Evolutionary conservation across 2,329 filamentous ascomycete species (phyloP), one percentile per base, ranked within the genome.

Genomic region (Fusarium sp.): DNA sequence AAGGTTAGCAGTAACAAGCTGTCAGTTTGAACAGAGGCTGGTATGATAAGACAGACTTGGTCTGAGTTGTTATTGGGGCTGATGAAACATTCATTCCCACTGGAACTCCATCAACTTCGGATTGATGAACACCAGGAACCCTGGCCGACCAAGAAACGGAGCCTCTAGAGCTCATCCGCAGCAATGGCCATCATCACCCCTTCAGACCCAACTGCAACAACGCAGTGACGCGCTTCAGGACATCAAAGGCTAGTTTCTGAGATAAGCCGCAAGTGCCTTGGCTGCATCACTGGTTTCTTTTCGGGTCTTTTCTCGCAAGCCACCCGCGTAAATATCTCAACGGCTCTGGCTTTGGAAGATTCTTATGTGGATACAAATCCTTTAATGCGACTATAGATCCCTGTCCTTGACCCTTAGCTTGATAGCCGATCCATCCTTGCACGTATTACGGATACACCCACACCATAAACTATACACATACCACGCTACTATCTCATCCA

Each of bases 161-260:
- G 7, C 9, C 4, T 15, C 15, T 35, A 35, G 14, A n/a, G 15
- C 33, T 35, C 15, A 8, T 35, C 32, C 33, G 33, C 14, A 35
- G 33, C 33, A 35, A 37, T 37, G 35, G 19, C 35, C 35, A 33
- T 33, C 14, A 3, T 33, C 30, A 15, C 30, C 14, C 30, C 30
- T 33, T 15, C 30, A 33, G 30, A 10, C 28, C 28, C 11, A 30
- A 11, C 9, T 30, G 28, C 28, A 30, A 30, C 28, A 30, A 33
- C 30, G 13, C 30, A 48, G n/a, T 28, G 26, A 52, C 24, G 5
- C 15, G 7, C 41, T 15, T 15, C 14, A 15, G 13, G 3, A 8
- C 10, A 10, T 17, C 22, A 6, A 6, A 8, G 26, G 19, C 59
- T 44, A 62, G 19, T 56, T 62, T 62, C 59, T 62, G 59, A 62